Conservation (phyloP, 805 yeast genomes). For the Zygotorulaspora sp. region DNA sequence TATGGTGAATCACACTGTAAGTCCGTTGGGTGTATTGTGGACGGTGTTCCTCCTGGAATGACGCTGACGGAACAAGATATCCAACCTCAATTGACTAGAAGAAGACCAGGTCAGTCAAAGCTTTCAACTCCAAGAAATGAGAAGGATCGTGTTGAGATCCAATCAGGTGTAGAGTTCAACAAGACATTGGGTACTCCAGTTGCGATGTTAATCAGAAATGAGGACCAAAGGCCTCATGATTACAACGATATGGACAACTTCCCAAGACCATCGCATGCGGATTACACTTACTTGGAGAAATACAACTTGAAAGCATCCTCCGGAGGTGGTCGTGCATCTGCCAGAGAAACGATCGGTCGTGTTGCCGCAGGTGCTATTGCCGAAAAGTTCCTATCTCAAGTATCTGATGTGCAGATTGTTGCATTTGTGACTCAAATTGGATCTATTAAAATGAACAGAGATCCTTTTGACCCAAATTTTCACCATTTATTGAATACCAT, state of each 20-base stretch:
- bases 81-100: conserved; percentile 92
- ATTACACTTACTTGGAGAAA: conserved; percentile 84
- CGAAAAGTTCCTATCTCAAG: conserved; percentile 76
- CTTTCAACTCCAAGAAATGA: conserved; percentile 94
- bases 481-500: conserved; percentile 63
- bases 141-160: conserved; percentile 87
- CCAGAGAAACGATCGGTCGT: conserved; percentile 97
- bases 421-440: conserved; percentile 97
- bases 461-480: conserved; percentile 61
- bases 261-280: conserved; percentile 98
- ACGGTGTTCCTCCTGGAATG: conserved; percentile 96
- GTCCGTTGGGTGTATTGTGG: conserved; percentile 97
- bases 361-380: conserved; percentile 99
- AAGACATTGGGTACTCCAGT: conserved; percentile 92
- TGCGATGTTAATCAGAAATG: conserved; percentile 86
- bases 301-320: conserved; percentile 91
- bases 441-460: conserved; percentile 66
- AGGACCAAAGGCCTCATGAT: conserved; percentile 96
- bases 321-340: conserved; percentile 97
- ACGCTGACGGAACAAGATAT: conserved; percentile 77
- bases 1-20: conserved; percentile 98
- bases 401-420: conserved; percentile 84
- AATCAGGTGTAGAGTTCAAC: conserved; percentile 90
- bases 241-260: conserved; percentile 90
- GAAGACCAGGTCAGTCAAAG: conserved; percentile 96